Percentiles rank a stretch among this genome's conserved stretches.
Conservation (phyloP, 352 stramenopile species). For the Globisporangium irregulare region DNA sequence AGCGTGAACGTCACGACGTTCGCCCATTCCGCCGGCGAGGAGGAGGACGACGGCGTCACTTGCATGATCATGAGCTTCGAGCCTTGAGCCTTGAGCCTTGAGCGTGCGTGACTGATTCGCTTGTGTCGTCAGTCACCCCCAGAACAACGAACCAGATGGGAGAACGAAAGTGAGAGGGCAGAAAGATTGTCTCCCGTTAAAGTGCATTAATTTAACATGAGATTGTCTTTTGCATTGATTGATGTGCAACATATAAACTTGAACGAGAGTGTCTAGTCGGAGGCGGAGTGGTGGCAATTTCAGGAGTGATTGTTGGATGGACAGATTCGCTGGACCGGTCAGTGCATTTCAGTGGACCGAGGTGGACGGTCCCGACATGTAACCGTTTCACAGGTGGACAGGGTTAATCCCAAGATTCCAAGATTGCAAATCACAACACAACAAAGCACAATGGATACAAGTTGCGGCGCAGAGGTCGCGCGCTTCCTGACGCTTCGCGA, state of each 20-base stretch:
- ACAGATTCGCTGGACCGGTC: neutral
- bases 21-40: constrained; percentile 9
- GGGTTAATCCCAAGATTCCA: neutral
- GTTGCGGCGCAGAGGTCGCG: constrained; percentile 25
- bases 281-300: neutral
- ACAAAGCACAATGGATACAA: constrained; percentile 28
- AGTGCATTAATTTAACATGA: neutral
- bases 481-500: constrained; percentile 47
- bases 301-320: neutral
- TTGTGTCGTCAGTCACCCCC: neutral
- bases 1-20: constrained; percentile 16
- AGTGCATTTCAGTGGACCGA: neutral
- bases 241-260: neutral
- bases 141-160: constrained; percentile 4
- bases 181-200: neutral
- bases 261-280: neutral
- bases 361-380: neutral
- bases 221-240: neutral
- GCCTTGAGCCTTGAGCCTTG: neutral
- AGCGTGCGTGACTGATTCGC: no score
- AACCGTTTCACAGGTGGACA: constrained; percentile 5
- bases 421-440: neutral
- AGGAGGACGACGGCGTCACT: neutral
- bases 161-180: neutral
- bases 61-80: neutral